A percentile compares a stretch with the other conserved stretches of the same genome.
Evolutionary conservation across 2,329 filamentous ascomycete genomes (phyloP).

Genomic region (Chalara sp.): DNA sequence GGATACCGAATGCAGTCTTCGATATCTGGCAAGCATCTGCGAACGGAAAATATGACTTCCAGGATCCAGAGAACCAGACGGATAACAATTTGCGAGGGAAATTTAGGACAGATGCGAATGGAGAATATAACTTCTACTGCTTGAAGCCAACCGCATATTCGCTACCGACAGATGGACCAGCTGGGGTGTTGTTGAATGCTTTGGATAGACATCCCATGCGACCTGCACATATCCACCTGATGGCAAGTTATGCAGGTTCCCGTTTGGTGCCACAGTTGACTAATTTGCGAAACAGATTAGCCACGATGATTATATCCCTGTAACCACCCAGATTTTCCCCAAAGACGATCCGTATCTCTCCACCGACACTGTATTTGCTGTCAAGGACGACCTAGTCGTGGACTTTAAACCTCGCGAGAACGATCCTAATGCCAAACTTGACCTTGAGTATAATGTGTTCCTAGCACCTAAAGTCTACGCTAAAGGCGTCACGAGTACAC

Average conservation of each 20-base stretch:
- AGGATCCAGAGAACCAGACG: slow-evolving; percentile 51
- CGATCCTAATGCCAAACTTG: slow-evolving; percentile 25
- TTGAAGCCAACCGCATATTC: slow-evolving; percentile 37
- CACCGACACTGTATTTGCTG: slow-evolving; percentile 46
- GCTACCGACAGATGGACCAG: slow-evolving; percentile 42
- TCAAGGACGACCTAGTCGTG: slow-evolving; percentile 43
- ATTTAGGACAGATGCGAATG: slow-evolving; percentile 51
- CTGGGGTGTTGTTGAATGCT: slow-evolving; percentile 42
- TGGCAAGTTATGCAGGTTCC: slow-evolving; percentile 30
- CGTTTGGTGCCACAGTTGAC: background rate
- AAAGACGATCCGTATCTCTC: slow-evolving; percentile 53
- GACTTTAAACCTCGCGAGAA: slow-evolving; percentile 32
- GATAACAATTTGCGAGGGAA: slow-evolving; percentile 56
- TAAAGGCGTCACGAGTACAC: too few relatives aligned
- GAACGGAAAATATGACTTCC: slow-evolving; percentile 52
- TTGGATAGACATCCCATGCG: slow-evolving; percentile 51
- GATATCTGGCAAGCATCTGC: slow-evolving; percentile 60
- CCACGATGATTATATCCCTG: slow-evolving; percentile 53
- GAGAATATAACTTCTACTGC: slow-evolving; percentile 45
- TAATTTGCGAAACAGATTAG: slow-evolving; percentile 34
- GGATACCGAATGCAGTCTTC: slow-evolving; percentile 41
- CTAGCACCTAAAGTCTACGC: slow-evolving; percentile 9
- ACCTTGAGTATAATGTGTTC: slow-evolving; percentile 29
- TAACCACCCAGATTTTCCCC: slow-evolving; percentile 76
- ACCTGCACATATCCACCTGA: slow-evolving; percentile 52